Percentiles rank a stretch among this genome's conserved stretches.
These are phyloP conservation scores for Candida pseudoglaebosa DNA, from an alignment of 805 yeast species.

Conservation along the genomic window DNA sequence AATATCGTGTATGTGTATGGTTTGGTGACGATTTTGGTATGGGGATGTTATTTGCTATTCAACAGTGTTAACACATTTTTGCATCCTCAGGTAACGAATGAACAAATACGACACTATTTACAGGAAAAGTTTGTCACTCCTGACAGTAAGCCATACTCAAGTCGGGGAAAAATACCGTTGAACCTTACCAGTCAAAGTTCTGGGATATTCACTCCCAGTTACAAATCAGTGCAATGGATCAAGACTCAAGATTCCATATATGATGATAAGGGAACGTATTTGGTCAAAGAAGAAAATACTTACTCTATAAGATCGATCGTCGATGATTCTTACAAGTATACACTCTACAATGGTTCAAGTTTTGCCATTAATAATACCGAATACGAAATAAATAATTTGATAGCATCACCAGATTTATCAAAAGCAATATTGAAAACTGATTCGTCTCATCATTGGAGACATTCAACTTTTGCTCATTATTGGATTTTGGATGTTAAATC, in stretches of 20 bases:
- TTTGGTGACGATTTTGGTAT: conserved; percentile 26
- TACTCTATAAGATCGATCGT: conserved; percentile 54
- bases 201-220: conserved; percentile 51
- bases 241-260: conserved; percentile 42
- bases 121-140: conserved; percentile 8
- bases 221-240: conserved; percentile 69
- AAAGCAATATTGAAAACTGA: conserved; percentile 59
- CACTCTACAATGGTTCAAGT: conserved; percentile 47
- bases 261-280: conserved; percentile 65
- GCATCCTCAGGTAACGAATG: conserved; percentile 2
- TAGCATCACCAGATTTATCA: conserved; percentile 64
- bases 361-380: conserved; percentile 37
- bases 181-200: conserved; percentile 40
- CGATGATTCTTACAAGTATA: conserved; percentile 40
- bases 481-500: conserved; percentile 55
- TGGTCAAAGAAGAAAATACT: conserved; percentile 31
- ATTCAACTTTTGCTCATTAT: conserved; percentile 58
- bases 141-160: conserved; percentile 5
- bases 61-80: conserved; percentile 17
- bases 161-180: conserved; percentile 22
- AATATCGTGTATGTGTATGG: conserved; percentile 10
- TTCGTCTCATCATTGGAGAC: conserved; percentile 64
- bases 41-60: conserved; percentile 36
- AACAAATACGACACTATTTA: conserved; percentile 2
- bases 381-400: conserved; percentile 49